Base-by-base conservation (phyloP, 2,329 filamentous ascomycete species). In the Alternaria dauci region DNA sequence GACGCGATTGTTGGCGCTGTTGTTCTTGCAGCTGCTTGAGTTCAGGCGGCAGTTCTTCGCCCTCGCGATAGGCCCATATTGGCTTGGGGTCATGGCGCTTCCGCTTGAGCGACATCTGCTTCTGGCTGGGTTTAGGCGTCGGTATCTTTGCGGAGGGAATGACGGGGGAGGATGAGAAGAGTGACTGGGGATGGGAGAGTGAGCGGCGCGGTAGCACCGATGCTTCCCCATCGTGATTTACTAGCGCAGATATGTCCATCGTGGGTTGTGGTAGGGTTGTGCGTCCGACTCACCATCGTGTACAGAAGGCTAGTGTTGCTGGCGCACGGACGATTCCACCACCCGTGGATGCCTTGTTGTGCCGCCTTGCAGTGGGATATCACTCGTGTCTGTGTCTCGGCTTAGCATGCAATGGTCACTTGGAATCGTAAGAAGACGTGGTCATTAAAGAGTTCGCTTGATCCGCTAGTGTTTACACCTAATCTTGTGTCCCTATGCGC, bases 11-110 rank as follows among this genome's bases (percentile, higher is more conserved):
- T 50, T 71, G 67, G 43, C 65, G 69, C 41, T 66, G 65, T 44
- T 72, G 65, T 38, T 71, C 63, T 52, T 71, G 64, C 34, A 68
- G 64, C 50, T 65, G 65, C 58, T 68, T 67, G 23, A 73, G 61
- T 41, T 74, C 66, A 20, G 71, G 66, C 12, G 70, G 62, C 3
- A 74, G 67, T 23, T 68, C 62, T 39, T 74, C 67, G 39, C 67
- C 71, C 59, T 76, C 75, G 44, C 65, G 67, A 43, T 72, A 66
- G 5, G 76, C 76, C 76, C 76, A 79, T 48, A 77, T 75, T 18
- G 76, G 76, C 55, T 76, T 77, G 14, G 76, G 71, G 43, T 78
- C 74, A 63, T 74, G 60, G 58, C 76, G 72, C 59, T 77, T 78
- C 64, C 76, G 74, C 63, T 76, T 77, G 62, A 68, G 63, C 26